Evolutionary conservation across 208 protist genomes (phyloP), one percentile per base, ranked within the genome.

Genomic region (Crithidia bombi): DNA sequence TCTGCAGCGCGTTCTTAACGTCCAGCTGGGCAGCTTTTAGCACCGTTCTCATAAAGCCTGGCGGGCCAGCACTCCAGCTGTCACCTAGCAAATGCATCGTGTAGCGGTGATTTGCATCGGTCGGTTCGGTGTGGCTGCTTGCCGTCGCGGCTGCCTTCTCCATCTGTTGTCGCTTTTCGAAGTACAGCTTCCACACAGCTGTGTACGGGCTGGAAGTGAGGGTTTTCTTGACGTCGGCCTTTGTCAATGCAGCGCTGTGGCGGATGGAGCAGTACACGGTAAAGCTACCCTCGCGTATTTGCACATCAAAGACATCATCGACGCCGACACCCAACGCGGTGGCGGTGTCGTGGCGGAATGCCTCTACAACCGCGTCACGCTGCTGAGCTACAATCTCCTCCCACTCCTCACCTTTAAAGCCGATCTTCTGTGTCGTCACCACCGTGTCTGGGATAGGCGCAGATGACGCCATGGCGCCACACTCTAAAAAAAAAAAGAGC

Each of bases 321-420:
- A 58, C 21, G 6, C 76, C 2, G 21, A 88, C 51, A 36, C 51
- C 23, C 17, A 88, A 51, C 2, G 77, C 62, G 5, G 74, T 70
- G 35, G 76, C 67, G 32, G 65, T 68, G 50, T 77, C 58, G n/a
- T 54, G 52, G 17, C 41, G 65, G 54, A 90, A 77, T 0, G 75
- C 73, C 7, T 54, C 57, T 14, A 61, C 43, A 15, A 90, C 52
- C 21, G 81, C 70, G 3, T 76, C 68, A 14, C 39, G 49, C 49
- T 81, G 58, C 57, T 39, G 25, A 19, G 62, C 43, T 14, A 78
- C 19, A 49, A 82, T 67, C 1, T 66, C 50, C 15, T 55, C 19
- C 82, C 80, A 89, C 41, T 81, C 78, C 35, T 86, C 78, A 4
- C 75, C 80, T 28, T 78, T 75, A 56, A 89, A 89, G n/a, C 72